Base-by-base conservation (phyloP, 2,329 filamentous ascomycete species). In the Trichoderma gracile region DNA sequence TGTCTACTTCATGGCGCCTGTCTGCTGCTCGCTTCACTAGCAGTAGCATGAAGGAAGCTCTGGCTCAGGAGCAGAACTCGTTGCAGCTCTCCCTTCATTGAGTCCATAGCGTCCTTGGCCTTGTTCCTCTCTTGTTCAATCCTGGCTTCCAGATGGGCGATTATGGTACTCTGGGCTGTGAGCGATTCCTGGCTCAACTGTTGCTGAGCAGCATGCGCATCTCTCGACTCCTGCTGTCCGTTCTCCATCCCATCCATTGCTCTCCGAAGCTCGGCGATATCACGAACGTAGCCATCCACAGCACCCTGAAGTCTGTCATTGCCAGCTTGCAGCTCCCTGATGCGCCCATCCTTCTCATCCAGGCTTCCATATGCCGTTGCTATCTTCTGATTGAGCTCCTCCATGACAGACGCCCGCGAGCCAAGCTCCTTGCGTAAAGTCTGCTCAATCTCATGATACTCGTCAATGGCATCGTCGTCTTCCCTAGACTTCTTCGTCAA, bases 341-440 rank as follows among this genome's bases (percentile, higher is more conserved):
- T 78, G 7, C 72, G 73, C 1, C 67, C 73, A 45, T 80, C 77
- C 23, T 76, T 76, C n/a, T 77, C 75, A 10, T 69, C 68, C 40
- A 82, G 72, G 23, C 73, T 69, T 2, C 66, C 62, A 55, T 76
- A 71, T 0, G 73, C 75, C 42, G 73, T 73, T 25, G 64, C 61
- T 19, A 84, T 74, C 59, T 84, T 79, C 0, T 69, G 12, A 8
- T 30, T 9, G 7, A 30, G 30, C 30, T 30, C 40, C 5, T 42
- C 40, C 40, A 43, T 6, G 40, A n/a, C 40, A 43, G 40, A n/a
- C 15, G 15, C 81, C 0, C 84, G 78, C 0, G 82, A 79, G 10
- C 78, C 77, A 3, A 88, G 80, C 69, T 88, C 85, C 67, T 84
- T 80, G 1, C 85, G 80, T 14, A 89, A 77, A 0, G 81, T 82